Conservation (phyloP, 225 moss, liverwort and hornwort species). For the Sphagnum tenellum region DNA sequence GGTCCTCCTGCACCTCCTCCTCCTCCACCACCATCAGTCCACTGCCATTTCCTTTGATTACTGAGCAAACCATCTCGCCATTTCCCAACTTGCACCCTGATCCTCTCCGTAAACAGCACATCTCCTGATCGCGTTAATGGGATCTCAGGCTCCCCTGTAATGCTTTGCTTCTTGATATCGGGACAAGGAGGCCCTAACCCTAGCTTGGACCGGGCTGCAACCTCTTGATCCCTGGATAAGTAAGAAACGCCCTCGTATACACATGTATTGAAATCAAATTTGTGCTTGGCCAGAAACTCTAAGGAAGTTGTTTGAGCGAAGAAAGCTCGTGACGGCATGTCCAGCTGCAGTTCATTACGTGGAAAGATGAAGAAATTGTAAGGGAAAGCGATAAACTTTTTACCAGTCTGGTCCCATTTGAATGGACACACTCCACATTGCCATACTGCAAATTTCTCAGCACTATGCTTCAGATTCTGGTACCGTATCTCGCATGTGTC, state of each 20-base stretch:
- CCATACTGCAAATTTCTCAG: constrained; percentile 91
- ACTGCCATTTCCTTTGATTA: constrained; percentile 48
- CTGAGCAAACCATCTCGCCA: constrained; percentile 63
- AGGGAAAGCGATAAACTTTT: constrained; percentile 80
- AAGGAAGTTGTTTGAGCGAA: constrained; percentile 63
- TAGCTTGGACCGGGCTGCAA: constrained; percentile 35
- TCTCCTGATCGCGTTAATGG: constrained; percentile 49
- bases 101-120: constrained; percentile 48
- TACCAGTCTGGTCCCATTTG: constrained; percentile 54
- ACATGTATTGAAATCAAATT: constrained; percentile 84
- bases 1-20: too few relatives aligned
- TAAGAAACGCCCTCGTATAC: constrained; percentile 86
- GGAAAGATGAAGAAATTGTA: constrained; percentile 82
- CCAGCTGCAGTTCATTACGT: constrained; percentile 63
- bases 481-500: constrained; percentile 72
- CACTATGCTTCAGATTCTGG: constrained; percentile 75
- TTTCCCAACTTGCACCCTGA: constrained; percentile 50
- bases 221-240: constrained; percentile 71
- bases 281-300: constrained; percentile 81
- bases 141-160: constrained; percentile 29
- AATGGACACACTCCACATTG: constrained; percentile 89
- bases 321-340: constrained; percentile 47
- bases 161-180: constrained; percentile 6
- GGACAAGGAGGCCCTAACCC: constrained; percentile 38
- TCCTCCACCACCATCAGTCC: constrained; percentile 5